These are phyloP conservation scores for Neospermospora avenae DNA, from an alignment of 2,329 filamentous ascomycete species.

Conservation along the genomic window DNA sequence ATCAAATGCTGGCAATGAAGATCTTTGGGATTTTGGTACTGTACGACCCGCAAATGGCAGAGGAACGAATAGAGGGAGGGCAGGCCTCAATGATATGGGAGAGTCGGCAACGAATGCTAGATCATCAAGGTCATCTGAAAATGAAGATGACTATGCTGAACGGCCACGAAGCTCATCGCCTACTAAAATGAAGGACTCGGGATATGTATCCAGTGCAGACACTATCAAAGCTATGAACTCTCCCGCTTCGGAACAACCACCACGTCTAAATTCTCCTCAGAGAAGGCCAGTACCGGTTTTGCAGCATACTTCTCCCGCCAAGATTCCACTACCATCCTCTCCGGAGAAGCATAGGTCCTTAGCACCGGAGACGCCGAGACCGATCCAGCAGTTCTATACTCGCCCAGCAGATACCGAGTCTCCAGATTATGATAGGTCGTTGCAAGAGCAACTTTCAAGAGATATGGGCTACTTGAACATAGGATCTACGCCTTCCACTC, in stretches of 20 bases:
- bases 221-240: constrained; percentile 51
- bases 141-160: constrained; percentile 50
- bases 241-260: constrained; percentile 44
- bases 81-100: constrained; percentile 70
- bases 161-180: constrained; percentile 49
- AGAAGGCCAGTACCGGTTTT: constrained; percentile 48
- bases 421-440: constrained; percentile 56
- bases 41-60: constrained; percentile 75
- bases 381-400: constrained; percentile 44
- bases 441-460: constrained; percentile 61
- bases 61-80: constrained; percentile 57
- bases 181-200: constrained; percentile 46
- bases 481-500: constrained; percentile 29
- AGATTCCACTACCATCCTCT: constrained; percentile 58
- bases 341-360: constrained; percentile 46
- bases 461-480: constrained; percentile 59
- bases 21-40: constrained; percentile 98
- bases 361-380: constrained; percentile 46
- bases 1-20: constrained; percentile 62
- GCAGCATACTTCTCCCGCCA: constrained; percentile 49
- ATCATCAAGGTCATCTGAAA: constrained; percentile 51
- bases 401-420: constrained; percentile 46
- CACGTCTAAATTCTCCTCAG: constrained; percentile 57
- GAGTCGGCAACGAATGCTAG: constrained; percentile 78
- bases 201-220: constrained; percentile 39